These are phyloP conservation scores for Solanum pennellii DNA, from an alignment of 257 asterid species.

Conservation along the genomic window DNA sequence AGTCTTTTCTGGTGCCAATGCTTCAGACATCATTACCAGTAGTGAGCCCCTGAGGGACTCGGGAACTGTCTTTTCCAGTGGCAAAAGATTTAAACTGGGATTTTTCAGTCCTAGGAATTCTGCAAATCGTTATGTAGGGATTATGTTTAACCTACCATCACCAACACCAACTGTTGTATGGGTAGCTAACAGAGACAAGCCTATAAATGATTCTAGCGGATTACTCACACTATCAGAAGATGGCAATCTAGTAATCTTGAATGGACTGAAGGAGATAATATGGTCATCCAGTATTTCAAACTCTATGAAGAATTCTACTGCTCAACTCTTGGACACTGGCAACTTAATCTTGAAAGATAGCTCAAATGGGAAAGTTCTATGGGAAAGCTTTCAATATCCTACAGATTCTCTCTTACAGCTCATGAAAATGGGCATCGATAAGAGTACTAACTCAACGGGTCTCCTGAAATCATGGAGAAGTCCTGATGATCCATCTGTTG, in stretches of 20 bases:
- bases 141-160: constrained; percentile 15
- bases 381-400: constrained; percentile 44
- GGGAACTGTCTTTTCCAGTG: not conserved
- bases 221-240: constrained; percentile 17
- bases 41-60: constrained; percentile 3
- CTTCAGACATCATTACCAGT: not conserved
- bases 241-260: constrained; percentile 30
- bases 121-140: constrained; percentile 16
- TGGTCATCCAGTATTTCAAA: constrained; percentile 31
- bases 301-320: constrained; percentile 10
- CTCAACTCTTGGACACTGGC: constrained; percentile 34
- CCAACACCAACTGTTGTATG: constrained; percentile 17
- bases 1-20: not conserved
- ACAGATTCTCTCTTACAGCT: constrained; percentile 16
- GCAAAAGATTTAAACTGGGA: constrained; percentile 10
- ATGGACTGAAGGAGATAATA: constrained; percentile 7
- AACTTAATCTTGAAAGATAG: constrained; percentile 29
- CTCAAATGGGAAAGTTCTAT: not conserved
- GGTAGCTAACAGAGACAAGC: constrained; percentile 47
- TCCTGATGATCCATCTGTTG: not conserved
- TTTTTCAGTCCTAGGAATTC: constrained; percentile 17
- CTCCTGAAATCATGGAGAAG: not conserved
- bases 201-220: constrained; percentile 24
- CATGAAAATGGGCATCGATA: constrained; percentile 18
- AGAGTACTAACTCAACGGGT: not conserved